A percentile compares a stretch with the other conserved stretches of the same genome.
Conservation (phyloP, 2,329 filamentous ascomycete genomes). For the Aspergillus novoparasiticus region DNA sequence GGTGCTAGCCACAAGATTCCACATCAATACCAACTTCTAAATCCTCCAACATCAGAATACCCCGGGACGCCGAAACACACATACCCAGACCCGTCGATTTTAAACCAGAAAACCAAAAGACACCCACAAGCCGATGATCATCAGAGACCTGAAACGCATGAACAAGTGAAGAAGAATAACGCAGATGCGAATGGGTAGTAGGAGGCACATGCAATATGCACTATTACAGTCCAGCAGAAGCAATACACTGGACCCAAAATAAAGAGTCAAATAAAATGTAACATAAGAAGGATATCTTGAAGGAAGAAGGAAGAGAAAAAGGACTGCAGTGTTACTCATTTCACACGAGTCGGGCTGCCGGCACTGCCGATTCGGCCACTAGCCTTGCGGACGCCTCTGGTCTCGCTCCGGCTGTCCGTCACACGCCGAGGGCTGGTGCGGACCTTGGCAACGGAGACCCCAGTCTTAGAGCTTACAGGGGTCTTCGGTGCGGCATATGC, state of each 20-base stretch:
- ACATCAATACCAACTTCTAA: slow-evolving; percentile 23
- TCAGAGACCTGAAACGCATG: slow-evolving; percentile 21
- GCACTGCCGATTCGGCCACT: slow-evolving; percentile 51
- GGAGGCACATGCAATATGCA: slow-evolving; percentile 18
- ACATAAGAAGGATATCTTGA: slow-evolving; percentile 24
- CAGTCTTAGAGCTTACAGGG: slow-evolving; percentile 59
- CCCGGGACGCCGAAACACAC: slow-evolving; percentile 32
- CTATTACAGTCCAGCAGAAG: slow-evolving; percentile 18
- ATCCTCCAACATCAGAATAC: slow-evolving; percentile 23
- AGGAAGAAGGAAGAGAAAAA: slow-evolving; percentile 13
- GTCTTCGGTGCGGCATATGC: slow-evolving; percentile 47
- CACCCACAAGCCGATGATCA: slow-evolving; percentile 15
- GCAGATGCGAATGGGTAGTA: slow-evolving; percentile 24
- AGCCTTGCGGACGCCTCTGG: slow-evolving; percentile 47
- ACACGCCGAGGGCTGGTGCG: slow-evolving; percentile 56
- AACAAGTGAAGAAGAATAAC: slow-evolving; percentile 12
- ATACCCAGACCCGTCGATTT: slow-evolving; percentile 26
- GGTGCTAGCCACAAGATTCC: slow-evolving; percentile 16
- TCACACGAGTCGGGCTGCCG: slow-evolving; percentile 37
- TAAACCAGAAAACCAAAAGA: slow-evolving; percentile 24
- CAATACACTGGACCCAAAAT: slow-evolving; percentile 11
- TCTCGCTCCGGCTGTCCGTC: slow-evolving; percentile 42
- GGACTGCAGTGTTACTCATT: slow-evolving; percentile 18
- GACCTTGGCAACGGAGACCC: slow-evolving; percentile 63
- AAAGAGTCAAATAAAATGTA: slow-evolving; percentile 12